A percentile compares a stretch with the other conserved stretches of the same genome.
Conservation (phyloP, 2,329 filamentous ascomycete species). For the Xylaria sp. region DNA sequence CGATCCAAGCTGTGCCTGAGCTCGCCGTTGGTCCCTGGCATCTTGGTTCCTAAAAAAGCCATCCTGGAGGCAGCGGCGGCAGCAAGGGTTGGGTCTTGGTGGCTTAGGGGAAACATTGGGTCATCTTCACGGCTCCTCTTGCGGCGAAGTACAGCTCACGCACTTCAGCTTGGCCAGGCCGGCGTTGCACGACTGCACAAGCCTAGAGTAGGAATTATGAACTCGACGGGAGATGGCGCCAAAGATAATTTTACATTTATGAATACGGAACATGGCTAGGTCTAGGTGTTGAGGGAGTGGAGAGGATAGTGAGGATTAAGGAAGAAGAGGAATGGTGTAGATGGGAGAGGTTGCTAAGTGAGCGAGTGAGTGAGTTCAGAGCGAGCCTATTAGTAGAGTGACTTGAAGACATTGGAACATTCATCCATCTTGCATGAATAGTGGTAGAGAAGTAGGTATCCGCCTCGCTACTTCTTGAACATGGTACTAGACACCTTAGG, state of each 20-base stretch:
- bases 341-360: neutral
- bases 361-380: too few relatives aligned
- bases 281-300: conserved; percentile 20
- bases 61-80: conserved; percentile 15
- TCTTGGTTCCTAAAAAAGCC: conserved; percentile 26
- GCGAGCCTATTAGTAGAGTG: too few relatives aligned
- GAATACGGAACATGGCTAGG: conserved; percentile 40
- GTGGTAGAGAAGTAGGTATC: too few relatives aligned
- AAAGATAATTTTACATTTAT: conserved; percentile 42
- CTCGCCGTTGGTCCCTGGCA: conserved; percentile 31
- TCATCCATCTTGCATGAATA: too few relatives aligned
- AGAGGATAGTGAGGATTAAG: neutral
- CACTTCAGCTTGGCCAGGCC: conserved; percentile 32
- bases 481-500: too few relatives aligned
- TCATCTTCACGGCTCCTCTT: conserved; percentile 38
- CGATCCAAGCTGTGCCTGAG: conserved; percentile 12
- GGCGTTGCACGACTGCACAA: conserved; percentile 35
- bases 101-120: conserved; percentile 39
- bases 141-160: conserved; percentile 20
- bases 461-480: too few relatives aligned
- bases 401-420: too few relatives aligned
- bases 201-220: conserved; percentile 27
- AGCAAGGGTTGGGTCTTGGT: conserved; percentile 33
- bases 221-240: conserved; percentile 36
- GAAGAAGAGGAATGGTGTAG: neutral